Evolutionary conservation across 495 filamentous ascomycete genomes (phyloP).

Genomic region (Massariosphaeria phaeospora): DNA sequence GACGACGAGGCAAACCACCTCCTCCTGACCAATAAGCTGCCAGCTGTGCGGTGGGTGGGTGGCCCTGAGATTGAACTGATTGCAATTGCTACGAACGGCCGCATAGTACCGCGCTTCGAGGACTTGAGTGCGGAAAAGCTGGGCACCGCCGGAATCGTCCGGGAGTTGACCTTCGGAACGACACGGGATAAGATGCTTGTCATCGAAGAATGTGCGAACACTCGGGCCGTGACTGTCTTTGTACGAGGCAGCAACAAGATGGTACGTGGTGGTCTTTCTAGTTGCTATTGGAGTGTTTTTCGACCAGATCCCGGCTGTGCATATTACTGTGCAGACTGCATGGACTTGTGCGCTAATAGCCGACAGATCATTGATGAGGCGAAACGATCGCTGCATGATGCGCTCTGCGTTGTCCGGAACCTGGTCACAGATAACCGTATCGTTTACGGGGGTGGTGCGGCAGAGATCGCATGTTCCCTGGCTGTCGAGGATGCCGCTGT

Average conservation of each 20-base stretch:
- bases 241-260: slow-evolving; percentile 99
- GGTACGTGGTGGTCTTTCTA: slow-evolving; percentile 48
- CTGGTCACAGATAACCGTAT: slow-evolving; percentile 93
- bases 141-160: slow-evolving; percentile 80
- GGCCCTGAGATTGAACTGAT: slow-evolving; percentile 98
- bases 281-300: slow-evolving; percentile 14
- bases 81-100: slow-evolving; percentile 94
- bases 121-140: slow-evolving; percentile 87
- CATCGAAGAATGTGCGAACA: slow-evolving; percentile 98
- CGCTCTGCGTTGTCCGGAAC: slow-evolving; percentile 95
- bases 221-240: slow-evolving; percentile 90
- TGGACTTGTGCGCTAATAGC: slow-evolving; percentile 26
- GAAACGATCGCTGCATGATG: slow-evolving; percentile 94
- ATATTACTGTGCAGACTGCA: slow-evolving; percentile 17
- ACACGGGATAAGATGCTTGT: slow-evolving; percentile 99
- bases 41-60: slow-evolving; percentile 96
- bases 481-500: slow-evolving; percentile 93
- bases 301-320: not conserved
- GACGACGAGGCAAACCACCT: slow-evolving; percentile 99
- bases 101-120: slow-evolving; percentile 96
- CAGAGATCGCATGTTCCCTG: slow-evolving; percentile 94
- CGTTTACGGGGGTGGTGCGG: slow-evolving; percentile 96
- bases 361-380: slow-evolving; percentile 96
- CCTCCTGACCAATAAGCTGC: slow-evolving; percentile 89
- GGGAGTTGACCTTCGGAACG: slow-evolving; percentile 94